Percentiles rank a stretch among this genome's conserved stretches.
These are phyloP conservation scores for Colletotrichum sp. DNA, from an alignment of 2,329 filamentous ascomycete genomes.

Conservation along the genomic window DNA sequence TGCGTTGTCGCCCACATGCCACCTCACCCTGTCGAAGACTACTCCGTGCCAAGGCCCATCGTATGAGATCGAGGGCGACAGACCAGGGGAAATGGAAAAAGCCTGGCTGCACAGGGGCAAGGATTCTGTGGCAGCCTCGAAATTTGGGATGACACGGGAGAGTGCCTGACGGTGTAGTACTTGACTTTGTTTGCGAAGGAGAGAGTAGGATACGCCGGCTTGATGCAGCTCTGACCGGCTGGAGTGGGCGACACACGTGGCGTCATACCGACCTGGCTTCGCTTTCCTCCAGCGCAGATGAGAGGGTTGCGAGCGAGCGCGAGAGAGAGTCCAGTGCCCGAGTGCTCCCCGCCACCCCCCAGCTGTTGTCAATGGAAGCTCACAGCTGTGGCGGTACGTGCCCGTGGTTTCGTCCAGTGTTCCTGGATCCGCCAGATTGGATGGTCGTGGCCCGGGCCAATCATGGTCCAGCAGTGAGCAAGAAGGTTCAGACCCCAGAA, in stretches of 20 bases:
- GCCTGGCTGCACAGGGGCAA: neutral
- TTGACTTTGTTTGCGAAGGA: neutral
- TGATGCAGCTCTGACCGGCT: neutral
- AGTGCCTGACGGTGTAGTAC: neutral
- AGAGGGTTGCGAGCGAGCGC: neutral
- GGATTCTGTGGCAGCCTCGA: neutral
- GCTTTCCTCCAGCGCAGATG: neutral
- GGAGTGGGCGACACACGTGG: slow-evolving; percentile 9
- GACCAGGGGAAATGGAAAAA: neutral
- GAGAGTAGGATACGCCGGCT: neutral
- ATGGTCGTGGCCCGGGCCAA: neutral
- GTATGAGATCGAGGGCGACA: neutral
- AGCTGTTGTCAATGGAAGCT: neutral
- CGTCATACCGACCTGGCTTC: slow-evolving; percentile 2
- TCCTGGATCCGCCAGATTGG: slow-evolving; percentile 9
- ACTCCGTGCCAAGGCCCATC: neutral
- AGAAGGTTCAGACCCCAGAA: slow-evolving; percentile 4
- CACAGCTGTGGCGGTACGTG: neutral
- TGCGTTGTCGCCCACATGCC: neutral
- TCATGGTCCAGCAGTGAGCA: neutral
- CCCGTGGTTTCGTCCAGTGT: neutral
- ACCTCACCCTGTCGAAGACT: neutral
- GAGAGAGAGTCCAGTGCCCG: neutral
- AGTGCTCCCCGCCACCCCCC: neutral
- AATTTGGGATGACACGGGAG: slow-evolving; percentile 6